Base-by-base conservation (phyloP, 345 rosid species). In the Salix koriyanagi region DNA sequence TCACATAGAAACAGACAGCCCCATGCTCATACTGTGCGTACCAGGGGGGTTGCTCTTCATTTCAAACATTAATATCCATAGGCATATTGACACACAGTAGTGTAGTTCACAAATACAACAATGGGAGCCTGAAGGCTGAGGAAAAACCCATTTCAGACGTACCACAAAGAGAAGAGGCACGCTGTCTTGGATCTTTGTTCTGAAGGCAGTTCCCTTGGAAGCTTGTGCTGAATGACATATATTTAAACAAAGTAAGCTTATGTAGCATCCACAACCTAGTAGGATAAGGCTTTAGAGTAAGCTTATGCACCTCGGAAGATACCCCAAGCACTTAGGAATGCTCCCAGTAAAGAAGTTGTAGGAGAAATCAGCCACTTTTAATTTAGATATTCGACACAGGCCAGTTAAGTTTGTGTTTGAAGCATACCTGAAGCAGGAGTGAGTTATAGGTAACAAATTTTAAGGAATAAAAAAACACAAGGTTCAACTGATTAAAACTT, bases 151-250 rank as follows among this genome's bases (percentile, higher is more conserved):
- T 58, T 62, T 77, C 50, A 68, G 73, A 84, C 87, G 72, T 79
- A 91, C 99, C 93, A 58, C 99, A 96, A 74, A 85, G 90, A 2
- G 82, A 76, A 72, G 79, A 30, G 62, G 97, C 77, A 41, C 99
- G 95, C 83, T 90, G 99, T 80, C 86, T 92, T 25, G 82, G 72
- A 76, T 90, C 87, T 80, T 84, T 91, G 77, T 70, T 79, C 67
- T 88, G 82, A 67, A 96, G 88, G 84, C 99, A 96, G 79, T 96
- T 96, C 73, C 97, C 98, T 83, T 89, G 97, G 82, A 96, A 96
- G 90, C 92, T 96, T 50, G 83, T 50, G 75, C 99, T 96, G 87
- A 78, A 82, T 50, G 62, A 48, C 50, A 75, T 37, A 48, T 61
- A 65, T 60, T 19, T 75, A 66, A 30, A 58, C 41, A 76, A 41